phyloP scores from a whole-genome alignment of 257 asterid genomes.

The Striga asiatica region DNA sequence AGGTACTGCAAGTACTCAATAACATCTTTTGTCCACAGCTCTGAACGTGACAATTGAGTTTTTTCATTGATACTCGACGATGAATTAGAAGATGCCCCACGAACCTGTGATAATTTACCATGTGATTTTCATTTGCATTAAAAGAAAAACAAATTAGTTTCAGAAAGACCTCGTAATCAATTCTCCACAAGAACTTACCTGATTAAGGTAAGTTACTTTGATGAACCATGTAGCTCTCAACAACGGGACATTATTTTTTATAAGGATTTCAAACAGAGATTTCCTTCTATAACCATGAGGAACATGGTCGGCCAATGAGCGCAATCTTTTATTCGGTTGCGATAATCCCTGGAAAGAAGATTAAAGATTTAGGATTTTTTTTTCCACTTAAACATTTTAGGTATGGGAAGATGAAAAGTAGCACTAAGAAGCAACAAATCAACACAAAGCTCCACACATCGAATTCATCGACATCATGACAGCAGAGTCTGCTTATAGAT shows the following conservation, averaged over 20 bases:
- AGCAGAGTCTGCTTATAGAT: too few species aligned
- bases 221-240: constrained; percentile 96
- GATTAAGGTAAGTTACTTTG: constrained; percentile 93
- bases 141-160: not conserved
- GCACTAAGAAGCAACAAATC: too few species aligned
- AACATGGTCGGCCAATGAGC: constrained; percentile 90
- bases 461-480: not conserved
- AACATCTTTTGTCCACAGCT: constrained; percentile 96
- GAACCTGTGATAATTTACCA: constrained; percentile 75
- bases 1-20: constrained; percentile 83
- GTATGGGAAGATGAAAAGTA: too few species aligned
- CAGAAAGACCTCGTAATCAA: not conserved
- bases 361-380: too few species aligned
- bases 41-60: constrained; percentile 71
- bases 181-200: constrained; percentile 41
- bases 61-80: constrained; percentile 76
- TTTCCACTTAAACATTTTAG: too few species aligned
- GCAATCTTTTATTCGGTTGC: constrained; percentile 76
- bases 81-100: constrained; percentile 55
- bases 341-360: constrained; percentile 66
- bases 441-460: too few species aligned
- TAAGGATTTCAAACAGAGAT: constrained; percentile 79
- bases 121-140: not conserved
- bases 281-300: constrained; percentile 88
- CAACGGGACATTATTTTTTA: constrained; percentile 80